Evolutionary conservation across 192 early-diverging fungal species (phyloP).

Genomic region (Coemansia sp.): DNA sequence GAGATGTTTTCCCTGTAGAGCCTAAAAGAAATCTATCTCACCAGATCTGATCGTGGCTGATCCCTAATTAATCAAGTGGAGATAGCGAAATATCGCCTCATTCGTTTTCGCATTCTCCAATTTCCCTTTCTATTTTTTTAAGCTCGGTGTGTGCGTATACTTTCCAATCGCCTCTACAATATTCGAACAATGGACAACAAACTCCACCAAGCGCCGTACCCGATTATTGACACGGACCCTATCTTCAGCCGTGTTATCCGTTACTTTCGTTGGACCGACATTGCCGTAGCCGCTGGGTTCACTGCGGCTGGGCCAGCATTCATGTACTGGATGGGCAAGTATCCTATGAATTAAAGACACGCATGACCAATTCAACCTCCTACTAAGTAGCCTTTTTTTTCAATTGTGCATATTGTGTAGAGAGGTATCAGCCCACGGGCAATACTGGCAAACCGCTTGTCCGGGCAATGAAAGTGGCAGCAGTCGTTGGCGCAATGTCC

Average conservation of each 20-base stretch:
- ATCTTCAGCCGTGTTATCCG: constrained; percentile 86
- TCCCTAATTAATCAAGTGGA: not conserved
- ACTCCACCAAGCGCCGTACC: constrained; percentile 66
- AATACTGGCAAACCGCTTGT: constrained; percentile 50
- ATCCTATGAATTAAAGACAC: not conserved
- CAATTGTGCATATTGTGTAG: constrained; percentile 1
- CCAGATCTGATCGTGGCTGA: constrained; percentile 3
- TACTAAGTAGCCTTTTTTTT: not conserved
- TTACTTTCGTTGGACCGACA: constrained; percentile 87
- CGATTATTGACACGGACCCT: constrained; percentile 88
- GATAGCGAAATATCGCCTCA: not conserved
- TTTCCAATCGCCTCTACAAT: not conserved
- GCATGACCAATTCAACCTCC: not conserved
- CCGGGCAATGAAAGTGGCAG: constrained; percentile 59
- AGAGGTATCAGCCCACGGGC: constrained; percentile 61
- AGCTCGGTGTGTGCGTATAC: too few species aligned
- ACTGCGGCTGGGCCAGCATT: constrained; percentile 73
- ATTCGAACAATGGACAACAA: not conserved
- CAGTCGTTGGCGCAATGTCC: constrained; percentile 57
- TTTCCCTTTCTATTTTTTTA: not conserved
- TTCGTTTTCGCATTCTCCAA: not conserved
- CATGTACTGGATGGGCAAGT: constrained; percentile 75
- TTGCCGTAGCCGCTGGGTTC: constrained; percentile 62
- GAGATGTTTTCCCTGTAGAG: too few species aligned
- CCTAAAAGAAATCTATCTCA: not conserved